Evolutionary conservation across 2,329 filamentous ascomycete species (phyloP), one percentile per base, ranked within the genome.

Genomic region (Coniochaeta ligniaria): DNA sequence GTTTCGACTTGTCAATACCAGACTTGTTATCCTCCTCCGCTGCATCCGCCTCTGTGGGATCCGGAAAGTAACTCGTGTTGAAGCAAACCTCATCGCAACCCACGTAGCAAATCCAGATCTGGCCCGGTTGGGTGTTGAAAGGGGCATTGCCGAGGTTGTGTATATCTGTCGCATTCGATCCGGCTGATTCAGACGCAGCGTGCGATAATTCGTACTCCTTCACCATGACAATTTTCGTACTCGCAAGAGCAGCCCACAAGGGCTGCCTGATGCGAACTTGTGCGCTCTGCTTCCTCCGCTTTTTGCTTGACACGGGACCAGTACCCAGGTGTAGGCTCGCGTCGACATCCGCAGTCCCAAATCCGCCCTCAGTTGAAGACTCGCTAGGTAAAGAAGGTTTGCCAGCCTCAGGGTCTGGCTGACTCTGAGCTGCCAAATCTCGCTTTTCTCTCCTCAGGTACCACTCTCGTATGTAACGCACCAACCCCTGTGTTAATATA

Each of bases 151-250:
- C 88, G 71, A 91, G 81, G 74, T 91, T 89, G 75, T 91, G 87
- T 71, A 89, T 86, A 69, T 91, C 88, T 70, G 87, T 91, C 67
- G 87, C 86, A 71, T 90, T 88, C 66, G 89, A 87, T 69, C 88
- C 88, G 35, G 84, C 85, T 58, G 87, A 88, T 75, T 92, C 90
- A 60, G 85, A 84, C 62, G 88, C 83, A 61, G 88, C 86, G 72
- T 90, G 87, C 66, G 90, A 94, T 72, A 96, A 84, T 75, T 92
- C 89, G 68, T 91, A 91, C 75, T 92, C 93, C 77, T 96, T 95
- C 71, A 96, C 88, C 76, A 96, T 92, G 68, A 95, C 94, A 72
- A 97, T 93, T 81, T 97, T 97, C 71, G 93, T 96, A 76, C 92
- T 96, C 58, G 93, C 93, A 67, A 97, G 84, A 56, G 93, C 93